phyloP scores from a whole-genome alignment of 768 basidiomycete genomes.

The Xerocomus potaroensis region DNA sequence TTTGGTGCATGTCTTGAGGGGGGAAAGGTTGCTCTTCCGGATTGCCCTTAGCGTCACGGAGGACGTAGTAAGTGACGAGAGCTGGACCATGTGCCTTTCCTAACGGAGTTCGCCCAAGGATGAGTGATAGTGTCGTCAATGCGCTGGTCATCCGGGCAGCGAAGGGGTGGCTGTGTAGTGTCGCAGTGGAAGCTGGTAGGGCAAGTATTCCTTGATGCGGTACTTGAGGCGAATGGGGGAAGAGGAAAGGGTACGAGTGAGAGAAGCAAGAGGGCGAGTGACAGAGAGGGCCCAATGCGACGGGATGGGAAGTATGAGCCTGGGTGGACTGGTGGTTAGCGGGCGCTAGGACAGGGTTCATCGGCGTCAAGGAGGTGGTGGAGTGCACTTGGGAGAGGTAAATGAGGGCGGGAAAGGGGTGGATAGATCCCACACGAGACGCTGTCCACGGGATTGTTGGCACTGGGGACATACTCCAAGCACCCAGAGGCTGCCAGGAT shows the following conservation, averaged over 20 bases:
- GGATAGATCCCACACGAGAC: neutral
- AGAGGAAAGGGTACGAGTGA: too few species aligned
- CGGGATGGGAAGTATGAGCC: too few species aligned
- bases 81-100: too few species aligned
- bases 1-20: constrained; percentile 1
- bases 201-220: constrained; percentile 5
- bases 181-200: constrained; percentile 3
- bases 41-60: too few species aligned
- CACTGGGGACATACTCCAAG: neutral
- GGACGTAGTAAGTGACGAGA: too few species aligned
- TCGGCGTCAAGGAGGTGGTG: neutral
- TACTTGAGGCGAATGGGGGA: too few species aligned
- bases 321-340: neutral
- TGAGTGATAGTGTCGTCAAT: constrained; percentile 25
- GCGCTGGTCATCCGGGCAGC: constrained; percentile 7
- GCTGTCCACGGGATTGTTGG: neutral
- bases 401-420: neutral
- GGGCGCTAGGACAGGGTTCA: neutral
- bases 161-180: constrained; percentile 12
- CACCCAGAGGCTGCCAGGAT: neutral
- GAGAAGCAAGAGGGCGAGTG: constrained; percentile 35
- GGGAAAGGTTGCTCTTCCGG: too few species aligned
- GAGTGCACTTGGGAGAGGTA: neutral
- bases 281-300: constrained; percentile 8
- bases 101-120: too few species aligned